phyloP scores from a whole-genome alignment of 352 stramenopile genomes.

The Phytophthora sp. region DNA sequence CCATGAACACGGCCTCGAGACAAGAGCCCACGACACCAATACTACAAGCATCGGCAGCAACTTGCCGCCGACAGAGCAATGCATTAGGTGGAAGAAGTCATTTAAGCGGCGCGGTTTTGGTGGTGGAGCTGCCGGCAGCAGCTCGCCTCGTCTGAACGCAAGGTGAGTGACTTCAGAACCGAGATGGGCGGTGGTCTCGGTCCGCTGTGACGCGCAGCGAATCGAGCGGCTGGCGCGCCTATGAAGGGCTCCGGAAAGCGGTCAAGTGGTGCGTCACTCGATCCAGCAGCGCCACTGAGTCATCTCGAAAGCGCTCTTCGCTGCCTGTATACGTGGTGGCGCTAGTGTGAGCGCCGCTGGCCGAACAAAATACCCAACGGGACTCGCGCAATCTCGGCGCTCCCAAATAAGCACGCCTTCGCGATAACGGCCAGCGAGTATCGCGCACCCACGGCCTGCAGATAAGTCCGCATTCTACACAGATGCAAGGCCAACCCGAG shows the following conservation, averaged over 20 bases:
- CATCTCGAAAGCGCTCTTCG: too few species aligned
- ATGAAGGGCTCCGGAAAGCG: constrained; percentile 6
- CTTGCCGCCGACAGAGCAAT: too few species aligned
- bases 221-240: constrained; percentile 6
- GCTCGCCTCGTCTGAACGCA: constrained; percentile 6
- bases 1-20: too few species aligned
- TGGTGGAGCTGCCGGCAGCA: constrained; percentile 1
- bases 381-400: constrained; percentile 27
- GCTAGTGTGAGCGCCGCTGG: not conserved
- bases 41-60: too few species aligned
- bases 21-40: too few species aligned
- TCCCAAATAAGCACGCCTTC: constrained; percentile 38
- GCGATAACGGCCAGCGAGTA: constrained; percentile 35
- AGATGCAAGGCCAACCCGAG: not conserved
- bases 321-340: too few species aligned
- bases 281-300: too few species aligned
- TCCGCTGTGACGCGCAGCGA: constrained; percentile 19
- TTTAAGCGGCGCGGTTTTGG: too few species aligned
- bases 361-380: constrained; percentile 30
- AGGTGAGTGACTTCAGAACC: constrained; percentile 12
- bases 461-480: constrained; percentile 24
- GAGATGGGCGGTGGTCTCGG: too few species aligned
- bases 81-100: too few species aligned
- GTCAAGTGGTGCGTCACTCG: constrained; percentile 4
- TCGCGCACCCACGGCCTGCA: constrained; percentile 17